Evolutionary conservation across 495 filamentous ascomycete species (phyloP).

Genomic region (Glarea lozoyensis): DNA sequence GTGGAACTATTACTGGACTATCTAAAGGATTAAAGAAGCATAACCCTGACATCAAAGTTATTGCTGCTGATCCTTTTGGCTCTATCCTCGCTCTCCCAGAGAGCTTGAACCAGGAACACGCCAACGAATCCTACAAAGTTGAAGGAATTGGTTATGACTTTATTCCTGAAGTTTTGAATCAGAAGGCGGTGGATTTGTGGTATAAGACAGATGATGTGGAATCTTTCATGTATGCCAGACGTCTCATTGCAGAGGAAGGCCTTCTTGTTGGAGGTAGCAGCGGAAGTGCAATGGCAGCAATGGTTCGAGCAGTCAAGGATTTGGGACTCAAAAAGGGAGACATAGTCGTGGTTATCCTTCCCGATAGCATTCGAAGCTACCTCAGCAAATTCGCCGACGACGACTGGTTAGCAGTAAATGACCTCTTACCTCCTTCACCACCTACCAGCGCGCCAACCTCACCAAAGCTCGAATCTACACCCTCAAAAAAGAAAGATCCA

Average conservation of each 20-base stretch:
- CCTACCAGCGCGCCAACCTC: slow-evolving; percentile 38
- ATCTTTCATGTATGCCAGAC: slow-evolving; percentile 79
- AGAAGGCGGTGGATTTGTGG: slow-evolving; percentile 78
- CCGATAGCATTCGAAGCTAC: slow-evolving; percentile 94
- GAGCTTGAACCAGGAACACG: slow-evolving; percentile 64
- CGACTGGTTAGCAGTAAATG: slow-evolving; percentile 94
- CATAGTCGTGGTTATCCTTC: slow-evolving; percentile 80
- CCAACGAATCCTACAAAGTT: slow-evolving; percentile 87
- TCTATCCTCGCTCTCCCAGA: slow-evolving; percentile 79
- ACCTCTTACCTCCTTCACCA: slow-evolving; percentile 60
- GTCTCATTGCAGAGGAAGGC: slow-evolving; percentile 90
- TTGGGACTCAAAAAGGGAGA: slow-evolving; percentile 64
- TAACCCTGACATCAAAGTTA: slow-evolving; percentile 69
- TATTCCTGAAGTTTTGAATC: slow-evolving; percentile 86
- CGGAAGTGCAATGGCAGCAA: slow-evolving; percentile 83
- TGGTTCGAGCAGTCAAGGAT: slow-evolving; percentile 71
- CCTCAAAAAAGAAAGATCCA: slow-evolving; percentile 37
- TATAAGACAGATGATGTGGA: slow-evolving; percentile 95
- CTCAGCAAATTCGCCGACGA: slow-evolving; percentile 99
- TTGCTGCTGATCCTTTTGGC: slow-evolving; percentile 86
- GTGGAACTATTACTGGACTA: slow-evolving; percentile 89
- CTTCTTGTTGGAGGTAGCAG: slow-evolving; percentile 91
- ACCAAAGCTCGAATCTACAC: slow-evolving; percentile 23
- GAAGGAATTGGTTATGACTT: slow-evolving; percentile 99
- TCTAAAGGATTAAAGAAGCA: slow-evolving; percentile 82